Evolutionary conservation across 2,329 filamentous ascomycete species (phyloP).

Genomic region (Colletotrichum destructivum): DNA sequence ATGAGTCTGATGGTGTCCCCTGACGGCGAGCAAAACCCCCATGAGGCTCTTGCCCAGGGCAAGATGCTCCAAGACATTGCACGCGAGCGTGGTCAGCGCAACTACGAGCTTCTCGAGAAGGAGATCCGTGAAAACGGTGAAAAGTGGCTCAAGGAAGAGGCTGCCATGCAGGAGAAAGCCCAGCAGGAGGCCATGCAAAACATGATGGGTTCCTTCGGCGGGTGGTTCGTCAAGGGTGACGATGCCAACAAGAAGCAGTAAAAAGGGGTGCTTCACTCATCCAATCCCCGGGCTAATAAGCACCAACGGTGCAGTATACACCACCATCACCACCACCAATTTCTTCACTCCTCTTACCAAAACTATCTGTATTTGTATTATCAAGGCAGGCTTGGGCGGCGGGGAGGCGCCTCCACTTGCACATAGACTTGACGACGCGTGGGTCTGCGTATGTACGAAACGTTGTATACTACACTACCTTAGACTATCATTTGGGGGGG

Average conservation of each 20-base stretch:
- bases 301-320: conserved; percentile 25
- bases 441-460: conserved; percentile 41
- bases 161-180: conserved; percentile 87
- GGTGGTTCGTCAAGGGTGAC: conserved; percentile 62
- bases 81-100: conserved; percentile 89
- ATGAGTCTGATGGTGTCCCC: conserved; percentile 73
- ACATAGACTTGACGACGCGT: conserved; percentile 42
- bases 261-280: conserved; percentile 9
- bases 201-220: conserved; percentile 85
- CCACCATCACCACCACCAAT: conserved; percentile 15
- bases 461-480: conserved; percentile 43
- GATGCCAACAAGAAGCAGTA: conserved; percentile 42
- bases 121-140: conserved; percentile 95
- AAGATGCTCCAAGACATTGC: conserved; percentile 98
- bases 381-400: conserved; percentile 31
- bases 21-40: conserved; percentile 79
- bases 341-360: conserved; percentile 38
- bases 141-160: conserved; percentile 96
- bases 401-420: conserved; percentile 36
- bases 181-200: conserved; percentile 92
- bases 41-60: conserved; percentile 87
- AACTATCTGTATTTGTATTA: conserved; percentile 42
- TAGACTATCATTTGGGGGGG: conserved; percentile 23
- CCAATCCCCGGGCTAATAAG: conserved; percentile 21
- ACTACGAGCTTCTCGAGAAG: conserved; percentile 90